Evolutionary conservation across 345 rosid genomes (phyloP), one percentile per base, ranked within the genome.

Genomic region (Brassica cretica): DNA sequence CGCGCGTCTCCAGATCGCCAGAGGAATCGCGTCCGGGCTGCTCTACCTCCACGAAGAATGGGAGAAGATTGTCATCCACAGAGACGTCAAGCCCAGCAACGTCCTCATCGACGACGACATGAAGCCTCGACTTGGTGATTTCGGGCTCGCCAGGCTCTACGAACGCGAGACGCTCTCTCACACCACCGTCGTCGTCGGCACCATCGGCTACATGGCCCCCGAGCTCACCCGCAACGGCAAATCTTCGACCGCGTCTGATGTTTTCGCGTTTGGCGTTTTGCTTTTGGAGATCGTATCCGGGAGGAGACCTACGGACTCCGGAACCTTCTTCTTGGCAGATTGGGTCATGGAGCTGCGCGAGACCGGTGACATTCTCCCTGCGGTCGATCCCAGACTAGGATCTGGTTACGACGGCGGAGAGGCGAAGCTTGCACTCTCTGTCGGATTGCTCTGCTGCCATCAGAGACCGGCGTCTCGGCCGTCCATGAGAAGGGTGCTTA

Each of bases 1-100:
- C 33, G 81, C 73, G 25, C 85, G 94, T 56, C 72, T 84, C 70
- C 73, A 72, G 8, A 84, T 90, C 46, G 73, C 86, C 1, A 84
- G 75, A 77, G 89, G 89, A 64, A 56, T 90, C 44, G 86, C 89
- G 4, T 73, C 88, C 0, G 94, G 90, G 18, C 3, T 49, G 6
- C 56, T 49, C 8, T 49, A 49, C 0, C 56, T 49, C 56, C 56
- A 49, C 56, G 56, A 49, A 49, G 56, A 49, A 2, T 49, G 56
- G 56, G 56, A 49, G 7, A 49, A 49, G 56, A 49, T 49, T 6
- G 56, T 49, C 3, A n/a, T 49, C 56, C 56, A 49, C 18, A 49
- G 56, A 49, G 56, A 49, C 18, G 56, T 49, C 2, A 49, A 49
- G 6, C 56, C 56, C 8, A 49, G 56, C 56, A 49, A 49, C 56